Conservation (phyloP, 1,139 yeast species). For the Pneumocystis wakefieldiae region DNA sequence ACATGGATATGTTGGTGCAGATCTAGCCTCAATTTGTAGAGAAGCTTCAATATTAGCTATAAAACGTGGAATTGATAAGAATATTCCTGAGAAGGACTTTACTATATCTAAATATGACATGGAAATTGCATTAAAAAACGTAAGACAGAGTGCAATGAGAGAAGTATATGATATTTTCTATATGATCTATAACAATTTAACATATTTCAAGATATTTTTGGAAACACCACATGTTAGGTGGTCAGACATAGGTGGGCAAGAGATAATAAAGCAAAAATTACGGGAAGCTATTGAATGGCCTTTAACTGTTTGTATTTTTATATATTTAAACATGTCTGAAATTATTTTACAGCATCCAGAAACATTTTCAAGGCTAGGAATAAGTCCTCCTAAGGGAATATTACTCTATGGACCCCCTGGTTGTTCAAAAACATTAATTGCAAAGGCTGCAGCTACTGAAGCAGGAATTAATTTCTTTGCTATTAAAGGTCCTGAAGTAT, state of each 20-base stretch:
- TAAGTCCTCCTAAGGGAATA: conserved; percentile 82
- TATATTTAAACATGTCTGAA: not conserved
- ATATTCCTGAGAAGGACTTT: conserved; percentile 27
- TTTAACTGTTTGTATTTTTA: conserved; percentile 28
- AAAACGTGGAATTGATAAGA: conserved; percentile 36
- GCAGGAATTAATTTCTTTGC: conserved; percentile 90
- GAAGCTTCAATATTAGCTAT: conserved; percentile 82
- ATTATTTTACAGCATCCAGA: conserved; percentile 38
- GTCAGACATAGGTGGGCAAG: conserved; percentile 95
- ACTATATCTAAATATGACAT: conserved; percentile 39
- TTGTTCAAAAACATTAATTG: conserved; percentile 87
- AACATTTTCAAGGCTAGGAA: conserved; percentile 60
- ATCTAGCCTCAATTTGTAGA: conserved; percentile 68
- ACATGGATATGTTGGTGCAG: conserved; percentile 97
- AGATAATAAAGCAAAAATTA: conserved; percentile 59
- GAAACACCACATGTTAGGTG: conserved; percentile 91
- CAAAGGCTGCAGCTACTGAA: conserved; percentile 87
- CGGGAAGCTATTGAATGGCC: conserved; percentile 89
- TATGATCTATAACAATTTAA: not conserved
- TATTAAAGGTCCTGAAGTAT: conserved; percentile 89
- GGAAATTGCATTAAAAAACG: conserved; percentile 51
- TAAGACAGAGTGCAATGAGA: conserved; percentile 93
- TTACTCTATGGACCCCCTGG: conserved; percentile 92
- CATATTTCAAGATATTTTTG: conserved; percentile 29
- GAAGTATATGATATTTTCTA: conserved; percentile 36